Conservation (phyloP, 2,329 filamentous ascomycete genomes). For the Colletotrichum agaves region DNA sequence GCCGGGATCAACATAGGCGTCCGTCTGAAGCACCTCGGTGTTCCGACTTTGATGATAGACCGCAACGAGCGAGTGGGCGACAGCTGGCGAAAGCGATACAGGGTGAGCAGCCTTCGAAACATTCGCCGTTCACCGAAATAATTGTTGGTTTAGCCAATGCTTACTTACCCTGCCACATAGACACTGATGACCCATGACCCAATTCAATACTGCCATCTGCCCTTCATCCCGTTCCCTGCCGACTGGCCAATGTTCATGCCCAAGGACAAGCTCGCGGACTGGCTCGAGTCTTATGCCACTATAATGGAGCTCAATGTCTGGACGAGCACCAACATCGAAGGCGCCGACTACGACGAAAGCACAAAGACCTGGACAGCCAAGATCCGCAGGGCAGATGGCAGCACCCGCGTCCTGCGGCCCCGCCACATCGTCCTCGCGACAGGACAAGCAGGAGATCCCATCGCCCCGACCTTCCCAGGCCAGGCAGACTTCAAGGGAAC, state of each 20-base stretch:
- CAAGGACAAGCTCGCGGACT: slow-evolving; percentile 77
- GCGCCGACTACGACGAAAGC: slow-evolving; percentile 61
- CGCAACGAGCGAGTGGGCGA: slow-evolving; percentile 68
- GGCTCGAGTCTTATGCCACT: slow-evolving; percentile 72
- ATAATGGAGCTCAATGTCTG: slow-evolving; percentile 77
- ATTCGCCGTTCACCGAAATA: too few relatives aligned
- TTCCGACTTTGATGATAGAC: slow-evolving; percentile 69
- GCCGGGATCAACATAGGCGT: slow-evolving; percentile 67
- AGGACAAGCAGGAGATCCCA: slow-evolving; percentile 74
- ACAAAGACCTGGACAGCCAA: slow-evolving; percentile 65
- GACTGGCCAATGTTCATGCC: slow-evolving; percentile 77
- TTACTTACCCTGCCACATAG: slow-evolving; percentile 52
- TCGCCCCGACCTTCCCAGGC: slow-evolving; percentile 66
- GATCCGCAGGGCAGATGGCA: slow-evolving; percentile 54
- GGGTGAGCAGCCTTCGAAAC: background rate
- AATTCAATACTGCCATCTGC: slow-evolving; percentile 70
- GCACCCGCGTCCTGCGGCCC: slow-evolving; percentile 66
- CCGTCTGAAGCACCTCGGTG: slow-evolving; percentile 67
- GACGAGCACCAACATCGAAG: slow-evolving; percentile 62
- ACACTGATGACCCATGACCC: slow-evolving; percentile 74
- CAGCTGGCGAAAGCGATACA: slow-evolving; percentile 71
- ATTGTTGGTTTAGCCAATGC: too few relatives aligned
- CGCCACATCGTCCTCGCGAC: slow-evolving; percentile 75
- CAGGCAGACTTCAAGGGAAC: slow-evolving; percentile 67
- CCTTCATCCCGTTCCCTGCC: slow-evolving; percentile 71